Evolutionary conservation across 2,329 filamentous ascomycete species (phyloP).

Genomic region (Fusarium albosuccineum): DNA sequence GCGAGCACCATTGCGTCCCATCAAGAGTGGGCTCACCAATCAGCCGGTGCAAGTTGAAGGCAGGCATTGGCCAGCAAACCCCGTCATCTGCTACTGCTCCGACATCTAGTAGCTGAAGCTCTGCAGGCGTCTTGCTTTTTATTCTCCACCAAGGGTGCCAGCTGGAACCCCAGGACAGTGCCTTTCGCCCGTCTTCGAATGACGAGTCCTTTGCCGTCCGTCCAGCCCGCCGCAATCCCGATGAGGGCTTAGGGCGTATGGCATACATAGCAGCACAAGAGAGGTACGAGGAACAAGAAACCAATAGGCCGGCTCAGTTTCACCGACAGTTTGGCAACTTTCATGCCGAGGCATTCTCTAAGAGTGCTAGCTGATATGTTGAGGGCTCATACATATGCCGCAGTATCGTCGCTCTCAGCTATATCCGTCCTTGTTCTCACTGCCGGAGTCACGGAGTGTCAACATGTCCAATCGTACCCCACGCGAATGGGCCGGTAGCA

Average conservation of each 20-base stretch:
- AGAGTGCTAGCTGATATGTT: conserved; percentile 26
- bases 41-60: conserved; percentile 14
- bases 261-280: too few relatives aligned
- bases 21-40: conserved; percentile 12
- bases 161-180: not conserved
- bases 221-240: too few relatives aligned
- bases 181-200: too few relatives aligned
- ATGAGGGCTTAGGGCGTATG: too few relatives aligned
- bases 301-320: conserved; percentile 1
- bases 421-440: not conserved
- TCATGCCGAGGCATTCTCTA: conserved; percentile 38
- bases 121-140: conserved; percentile 29
- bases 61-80: conserved; percentile 7
- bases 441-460: not conserved
- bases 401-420: not conserved
- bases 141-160: conserved; percentile 24
- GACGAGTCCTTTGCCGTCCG: too few relatives aligned
- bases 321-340: not conserved
- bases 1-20: conserved; percentile 13
- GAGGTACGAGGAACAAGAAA: not conserved
- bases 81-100: not conserved
- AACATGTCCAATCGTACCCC: not conserved
- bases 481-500: not conserved
- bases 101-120: conserved; percentile 26
- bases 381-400: not conserved